Evolutionary conservation across 2,329 filamentous ascomycete genomes (phyloP).

Genomic region (Neofusicoccum umdonicola): DNA sequence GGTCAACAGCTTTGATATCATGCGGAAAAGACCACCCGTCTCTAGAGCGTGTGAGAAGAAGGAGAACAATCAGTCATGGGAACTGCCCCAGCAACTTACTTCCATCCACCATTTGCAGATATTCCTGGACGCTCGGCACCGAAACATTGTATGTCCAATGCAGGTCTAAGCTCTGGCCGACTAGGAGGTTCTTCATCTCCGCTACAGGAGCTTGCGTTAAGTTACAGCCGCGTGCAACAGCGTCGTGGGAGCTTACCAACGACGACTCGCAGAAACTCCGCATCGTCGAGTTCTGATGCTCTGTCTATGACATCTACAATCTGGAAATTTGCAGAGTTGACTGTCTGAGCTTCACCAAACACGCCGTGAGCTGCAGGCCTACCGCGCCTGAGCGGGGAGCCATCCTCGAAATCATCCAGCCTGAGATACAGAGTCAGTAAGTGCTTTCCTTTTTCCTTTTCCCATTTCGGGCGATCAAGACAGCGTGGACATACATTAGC

Average conservation of each 20-base stretch:
- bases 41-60: neutral
- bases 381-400: slow-evolving; percentile 47
- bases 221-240: no score
- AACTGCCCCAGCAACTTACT: neutral
- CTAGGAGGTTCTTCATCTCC: slow-evolving; percentile 46
- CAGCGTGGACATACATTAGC: neutral
- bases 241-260: neutral
- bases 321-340: slow-evolving; percentile 52
- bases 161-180: slow-evolving; percentile 49
- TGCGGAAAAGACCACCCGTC: neutral
- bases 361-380: slow-evolving; percentile 50
- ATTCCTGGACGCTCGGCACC: slow-evolving; percentile 48
- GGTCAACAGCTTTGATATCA: neutral
- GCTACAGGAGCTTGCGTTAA: slow-evolving; percentile 23
- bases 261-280: neutral
- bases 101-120: slow-evolving; percentile 50
- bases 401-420: slow-evolving; percentile 50
- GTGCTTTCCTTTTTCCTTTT: no score
- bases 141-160: slow-evolving; percentile 48
- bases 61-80: neutral
- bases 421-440: slow-evolving; percentile 10
- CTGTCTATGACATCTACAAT: slow-evolving; percentile 47
- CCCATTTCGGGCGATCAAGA: no score
- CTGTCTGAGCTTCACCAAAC: slow-evolving; percentile 51
- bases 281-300: slow-evolving; percentile 24